phyloP scores from a whole-genome alignment of 2,329 filamentous ascomycete genomes.

The Basipetospora chlamydospora region DNA sequence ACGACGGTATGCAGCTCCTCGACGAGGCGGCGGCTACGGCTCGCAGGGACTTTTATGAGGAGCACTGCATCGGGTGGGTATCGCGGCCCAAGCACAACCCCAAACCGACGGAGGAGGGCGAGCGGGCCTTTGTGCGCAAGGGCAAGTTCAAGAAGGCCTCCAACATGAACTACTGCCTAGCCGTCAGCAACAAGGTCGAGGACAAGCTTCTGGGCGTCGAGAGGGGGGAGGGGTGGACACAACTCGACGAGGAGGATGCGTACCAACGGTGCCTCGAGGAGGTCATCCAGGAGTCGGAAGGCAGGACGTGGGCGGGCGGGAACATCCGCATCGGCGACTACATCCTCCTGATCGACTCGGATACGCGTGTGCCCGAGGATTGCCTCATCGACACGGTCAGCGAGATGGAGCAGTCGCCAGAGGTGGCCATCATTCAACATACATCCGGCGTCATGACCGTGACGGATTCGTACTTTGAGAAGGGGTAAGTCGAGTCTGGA shows the following conservation, averaged over 20 bases:
- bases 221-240: constrained; percentile 25
- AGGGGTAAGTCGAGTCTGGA: constrained; percentile 14
- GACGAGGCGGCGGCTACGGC: constrained; percentile 23
- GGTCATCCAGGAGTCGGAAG: constrained; percentile 34
- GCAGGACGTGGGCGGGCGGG: constrained; percentile 42
- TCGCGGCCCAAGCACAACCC: constrained; percentile 36
- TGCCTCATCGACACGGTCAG: constrained; percentile 55
- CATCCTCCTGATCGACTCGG: constrained; percentile 53
- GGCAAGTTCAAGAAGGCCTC: constrained; percentile 53
- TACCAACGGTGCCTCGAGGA: constrained; percentile 34
- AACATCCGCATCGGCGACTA: constrained; percentile 48
- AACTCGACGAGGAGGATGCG: constrained; percentile 30
- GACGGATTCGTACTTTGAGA: constrained; percentile 57
- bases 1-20: constrained; percentile 45
- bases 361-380: constrained; percentile 53
- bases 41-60: constrained; percentile 36
- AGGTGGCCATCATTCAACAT: constrained; percentile 60
- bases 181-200: constrained; percentile 47
- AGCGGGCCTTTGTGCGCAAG: constrained; percentile 33
- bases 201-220: constrained; percentile 33
- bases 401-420: constrained; percentile 56
- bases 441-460: constrained; percentile 67
- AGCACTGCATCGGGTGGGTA: constrained; percentile 43
- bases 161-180: constrained; percentile 55
- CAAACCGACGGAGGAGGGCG: constrained; percentile 30